A percentile compares a stretch with the other conserved stretches of the same genome.
Conservation (phyloP, 2,329 filamentous ascomycete species). For the Penicillium sp. region DNA sequence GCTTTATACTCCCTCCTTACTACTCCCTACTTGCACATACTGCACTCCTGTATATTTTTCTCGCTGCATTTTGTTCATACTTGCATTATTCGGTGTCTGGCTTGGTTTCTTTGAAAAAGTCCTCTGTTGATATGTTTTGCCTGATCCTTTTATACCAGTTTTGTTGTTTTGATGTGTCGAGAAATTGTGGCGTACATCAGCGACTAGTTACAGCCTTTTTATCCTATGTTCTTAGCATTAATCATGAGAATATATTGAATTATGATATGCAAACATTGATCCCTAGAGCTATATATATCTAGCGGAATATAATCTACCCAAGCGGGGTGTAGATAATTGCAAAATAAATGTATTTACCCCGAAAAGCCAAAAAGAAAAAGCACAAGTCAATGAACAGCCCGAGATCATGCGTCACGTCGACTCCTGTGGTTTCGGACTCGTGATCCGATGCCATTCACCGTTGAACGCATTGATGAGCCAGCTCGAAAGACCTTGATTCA, state of each 20-base stretch:
- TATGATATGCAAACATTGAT: constrained; percentile 1
- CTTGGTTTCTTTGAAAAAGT: not conserved
- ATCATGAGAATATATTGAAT: not conserved
- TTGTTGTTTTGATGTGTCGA: not conserved
- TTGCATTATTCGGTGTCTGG: constrained; percentile 9
- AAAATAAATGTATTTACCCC: not conserved
- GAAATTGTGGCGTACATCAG: constrained; percentile 1
- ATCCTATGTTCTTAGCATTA: not conserved
- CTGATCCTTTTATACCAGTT: not conserved
- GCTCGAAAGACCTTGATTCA: constrained; percentile 51
- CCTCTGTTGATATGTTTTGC: not conserved
- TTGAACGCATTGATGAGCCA: constrained; percentile 99
- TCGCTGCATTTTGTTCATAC: constrained; percentile 1
- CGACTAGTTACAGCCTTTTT: not conserved
- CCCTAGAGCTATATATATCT: not conserved
- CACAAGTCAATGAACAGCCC: constrained; percentile 17
- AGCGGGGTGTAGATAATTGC: not conserved
- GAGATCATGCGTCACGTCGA: constrained; percentile 30
- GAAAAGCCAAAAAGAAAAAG: constrained; percentile 3
- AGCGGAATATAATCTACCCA: not conserved
- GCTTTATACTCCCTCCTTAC: not conserved
- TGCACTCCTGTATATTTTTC: constrained; percentile 4
- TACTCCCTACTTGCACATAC: constrained; percentile 6
- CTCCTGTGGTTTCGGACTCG: constrained; percentile 51
- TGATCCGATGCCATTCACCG: constrained; percentile 77